These are phyloP conservation scores for Massarina eburnea DNA, from an alignment of 2,329 filamentous ascomycete genomes.

Conservation along the genomic window DNA sequence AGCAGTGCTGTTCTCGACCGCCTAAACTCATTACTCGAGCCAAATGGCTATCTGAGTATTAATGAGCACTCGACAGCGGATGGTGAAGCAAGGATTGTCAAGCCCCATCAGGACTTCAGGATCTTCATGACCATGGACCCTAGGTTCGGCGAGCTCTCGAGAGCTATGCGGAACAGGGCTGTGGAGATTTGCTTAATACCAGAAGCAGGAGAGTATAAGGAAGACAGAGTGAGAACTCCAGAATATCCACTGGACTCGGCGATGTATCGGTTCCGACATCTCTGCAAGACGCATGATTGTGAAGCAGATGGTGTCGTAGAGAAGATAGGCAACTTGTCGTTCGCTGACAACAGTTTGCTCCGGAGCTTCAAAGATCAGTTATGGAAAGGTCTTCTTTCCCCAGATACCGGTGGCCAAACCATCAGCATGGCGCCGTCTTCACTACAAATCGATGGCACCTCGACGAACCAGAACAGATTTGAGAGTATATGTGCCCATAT, in stretches of 20 bases:
- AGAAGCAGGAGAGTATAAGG: slow-evolving; percentile 5
- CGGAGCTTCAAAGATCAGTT: slow-evolving; percentile 35
- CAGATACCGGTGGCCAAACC: neutral
- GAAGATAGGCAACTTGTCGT: slow-evolving; percentile 40
- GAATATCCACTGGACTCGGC: slow-evolving; percentile 41
- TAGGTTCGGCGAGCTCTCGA: slow-evolving; percentile 86
- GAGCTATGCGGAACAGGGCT: slow-evolving; percentile 94
- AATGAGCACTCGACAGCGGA: slow-evolving; percentile 88
- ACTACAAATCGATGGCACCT: slow-evolving; percentile 4
- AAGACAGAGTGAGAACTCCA: slow-evolving; percentile 1
- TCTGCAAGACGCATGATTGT: slow-evolving; percentile 15
- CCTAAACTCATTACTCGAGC: slow-evolving; percentile 91
- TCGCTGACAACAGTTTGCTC: slow-evolving; percentile 30
- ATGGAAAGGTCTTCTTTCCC: slow-evolving; percentile 15
- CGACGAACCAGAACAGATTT: neutral
- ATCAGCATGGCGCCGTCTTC: neutral
- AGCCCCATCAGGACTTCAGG: slow-evolving; percentile 82
- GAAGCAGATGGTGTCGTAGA: slow-evolving; percentile 16
- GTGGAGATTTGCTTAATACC: slow-evolving; percentile 76
- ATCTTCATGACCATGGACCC: slow-evolving; percentile 95
- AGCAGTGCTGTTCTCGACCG: slow-evolving; percentile 92
- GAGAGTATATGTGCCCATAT: slow-evolving; percentile 15
- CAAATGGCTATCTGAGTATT: slow-evolving; percentile 81
- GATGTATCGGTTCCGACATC: slow-evolving; percentile 43
- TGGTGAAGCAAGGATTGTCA: slow-evolving; percentile 77